Conservation (phyloP, 2,329 filamentous ascomycete genomes). For the Verticillium tricorpus region DNA sequence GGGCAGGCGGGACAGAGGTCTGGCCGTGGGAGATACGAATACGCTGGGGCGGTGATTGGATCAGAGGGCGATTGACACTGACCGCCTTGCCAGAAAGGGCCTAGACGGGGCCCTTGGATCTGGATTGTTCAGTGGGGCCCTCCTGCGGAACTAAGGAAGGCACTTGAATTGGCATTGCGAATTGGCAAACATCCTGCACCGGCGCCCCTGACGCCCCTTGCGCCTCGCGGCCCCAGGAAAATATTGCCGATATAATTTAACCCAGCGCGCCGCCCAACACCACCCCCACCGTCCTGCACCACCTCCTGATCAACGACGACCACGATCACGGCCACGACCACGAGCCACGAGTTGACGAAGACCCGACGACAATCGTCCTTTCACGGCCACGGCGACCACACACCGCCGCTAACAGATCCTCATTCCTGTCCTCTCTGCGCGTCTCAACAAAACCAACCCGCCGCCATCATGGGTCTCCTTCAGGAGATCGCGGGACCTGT, state of each 20-base stretch:
- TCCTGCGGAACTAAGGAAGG: no score
- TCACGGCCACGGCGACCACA: neutral
- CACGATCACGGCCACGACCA: neutral
- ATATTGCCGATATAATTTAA: slow-evolving; percentile 5
- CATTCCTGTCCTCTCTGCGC: slow-evolving; percentile 1
- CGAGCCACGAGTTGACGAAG: neutral
- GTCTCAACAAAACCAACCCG: neutral
- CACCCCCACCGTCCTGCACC: neutral
- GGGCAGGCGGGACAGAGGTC: neutral
- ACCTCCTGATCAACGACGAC: neutral
- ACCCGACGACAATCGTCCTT: neutral
- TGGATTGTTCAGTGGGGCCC: neutral
- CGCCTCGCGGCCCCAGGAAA: neutral
- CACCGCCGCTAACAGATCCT: neutral
- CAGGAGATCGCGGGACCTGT: slow-evolving; percentile 47
- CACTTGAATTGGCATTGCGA: neutral
- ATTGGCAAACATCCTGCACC: neutral
- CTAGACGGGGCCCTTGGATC: neutral
- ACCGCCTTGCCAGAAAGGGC: neutral
- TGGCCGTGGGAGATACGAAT: slow-evolving; percentile 10
- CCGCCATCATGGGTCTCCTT: slow-evolving; percentile 48
- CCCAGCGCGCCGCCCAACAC: neutral
- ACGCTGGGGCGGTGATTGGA: slow-evolving; percentile 12
- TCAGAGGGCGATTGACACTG: neutral
- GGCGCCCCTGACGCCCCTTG: neutral